phyloP scores from a whole-genome alignment of 345 rosid species.

The Arabidopsis thaliana region TAIR10.1 NC_003070.9:12244501-12245000 shows the following conservation, averaged over 20 bases:
- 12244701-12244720: conserved; percentile 36
- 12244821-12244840: conserved; percentile 86
- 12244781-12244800: conserved; percentile 23
- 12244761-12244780: conserved; percentile 1
- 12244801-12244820: conserved; percentile 83
- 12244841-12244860: conserved; percentile 92
- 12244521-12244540: conserved; percentile 36
- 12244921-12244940: conserved; percentile 77
- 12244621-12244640: conserved; percentile 28
- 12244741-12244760: conserved; percentile 39
- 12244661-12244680: conserved; percentile 35
- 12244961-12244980: conserved; percentile 92
- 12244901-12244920: conserved; percentile 85
- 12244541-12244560: conserved; percentile 41
- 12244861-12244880: conserved; percentile 84
- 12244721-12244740: conserved; percentile 63
- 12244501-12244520: conserved; percentile 31
- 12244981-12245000: conserved; percentile 86
- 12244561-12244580: conserved; percentile 40
- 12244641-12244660: conserved; percentile 14
- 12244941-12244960: conserved; percentile 93
- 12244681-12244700: conserved; percentile 28
- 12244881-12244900: conserved; percentile 64
- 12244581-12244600: conserved; percentile 35
- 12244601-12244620: conserved; percentile 32